Conservation (phyloP, 306 rosid genomes). For the Vigna hirtella region DNA sequence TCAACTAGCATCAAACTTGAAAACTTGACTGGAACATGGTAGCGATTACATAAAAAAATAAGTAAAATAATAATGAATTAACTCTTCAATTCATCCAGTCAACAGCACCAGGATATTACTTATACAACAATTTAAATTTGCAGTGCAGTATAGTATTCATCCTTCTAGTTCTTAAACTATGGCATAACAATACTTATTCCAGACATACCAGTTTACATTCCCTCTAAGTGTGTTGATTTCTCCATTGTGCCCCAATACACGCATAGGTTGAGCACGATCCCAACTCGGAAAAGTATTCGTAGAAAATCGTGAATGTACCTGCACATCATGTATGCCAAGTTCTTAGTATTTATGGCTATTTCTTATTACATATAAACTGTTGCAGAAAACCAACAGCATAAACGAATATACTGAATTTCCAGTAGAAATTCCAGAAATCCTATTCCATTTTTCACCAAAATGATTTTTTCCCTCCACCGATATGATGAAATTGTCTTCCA, state of each 20-base stretch:
- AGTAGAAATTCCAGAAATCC: not conserved
- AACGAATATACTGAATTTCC: not conserved
- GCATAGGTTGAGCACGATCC: conserved; percentile 31
- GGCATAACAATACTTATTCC: not conserved
- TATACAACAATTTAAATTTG: not conserved
- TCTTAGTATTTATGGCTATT: conserved; percentile 12
- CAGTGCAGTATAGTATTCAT: not conserved
- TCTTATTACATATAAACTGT: not conserved
- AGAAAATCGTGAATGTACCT: conserved; percentile 14
- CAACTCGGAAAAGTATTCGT: conserved; percentile 28
- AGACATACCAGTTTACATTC: conserved; percentile 25
- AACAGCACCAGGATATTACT: not conserved
- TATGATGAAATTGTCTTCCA: not conserved
- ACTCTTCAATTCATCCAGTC: not conserved
- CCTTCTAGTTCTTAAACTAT: not conserved
- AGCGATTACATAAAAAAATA: not conserved
- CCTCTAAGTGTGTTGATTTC: conserved; percentile 29
- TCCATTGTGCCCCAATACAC: conserved; percentile 21
- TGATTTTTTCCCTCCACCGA: conserved; percentile 4
- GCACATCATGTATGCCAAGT: not conserved
- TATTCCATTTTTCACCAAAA: conserved; percentile 2
- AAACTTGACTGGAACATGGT: not conserved
- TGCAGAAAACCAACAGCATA: not conserved
- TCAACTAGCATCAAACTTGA: not conserved
- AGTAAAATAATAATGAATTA: not conserved